Evolutionary conservation across 352 stramenopile species (phyloP), one percentile per base, ranked within the genome.

Genomic region (Nannochloropsis limnetica): DNA sequence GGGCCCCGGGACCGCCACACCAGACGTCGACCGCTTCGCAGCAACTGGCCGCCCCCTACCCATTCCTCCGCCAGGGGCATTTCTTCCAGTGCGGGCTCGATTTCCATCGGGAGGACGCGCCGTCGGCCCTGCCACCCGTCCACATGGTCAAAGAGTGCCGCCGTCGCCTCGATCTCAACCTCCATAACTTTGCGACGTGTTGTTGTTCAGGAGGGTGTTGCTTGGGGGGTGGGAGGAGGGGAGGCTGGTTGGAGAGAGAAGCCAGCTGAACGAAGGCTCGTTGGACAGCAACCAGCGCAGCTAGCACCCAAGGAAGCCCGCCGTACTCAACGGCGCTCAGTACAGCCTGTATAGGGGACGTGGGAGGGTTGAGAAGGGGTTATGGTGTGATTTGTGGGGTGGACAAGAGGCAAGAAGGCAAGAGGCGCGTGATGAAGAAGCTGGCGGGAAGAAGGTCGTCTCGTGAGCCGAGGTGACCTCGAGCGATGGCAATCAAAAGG

Each of bases 1-100:
- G n/a, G n/a, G n/a, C n/a, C 61, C 61, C 61, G n/a, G 61, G 61
- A 74, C 25, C 61, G 61, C 61, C 61, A 74, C n/a, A 74, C 61
- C 61, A 74, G 61, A 8, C 61, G 15, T 29, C 61, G 61, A 8
- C 61, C 61, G 61, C 61, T 74, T 22, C n/a, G 61, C 15, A 74
- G 61, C 25, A 31, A 4, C 25, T 74, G 61, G 2, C 61, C 61
- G n/a, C 61, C 61, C n/a, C 61, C 61, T 31, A 74, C 61, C 61
- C 61, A 74, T 31, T 74, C 25, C 61, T 74, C 61, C n/a, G 61
- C 61, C n/a, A 29, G 61, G 25, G 61, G 61, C 61, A 74, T 15
- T 25, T 74, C 61, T 74, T 74, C 25, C 61, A 74, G 20, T 28
- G 11, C 61, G 11, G 61, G n/a, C 6, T 74, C 61, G 61, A 74